Base-by-base conservation (phyloP, 1,139 yeast species). In the Citeromyces hawaiiensis region DNA sequence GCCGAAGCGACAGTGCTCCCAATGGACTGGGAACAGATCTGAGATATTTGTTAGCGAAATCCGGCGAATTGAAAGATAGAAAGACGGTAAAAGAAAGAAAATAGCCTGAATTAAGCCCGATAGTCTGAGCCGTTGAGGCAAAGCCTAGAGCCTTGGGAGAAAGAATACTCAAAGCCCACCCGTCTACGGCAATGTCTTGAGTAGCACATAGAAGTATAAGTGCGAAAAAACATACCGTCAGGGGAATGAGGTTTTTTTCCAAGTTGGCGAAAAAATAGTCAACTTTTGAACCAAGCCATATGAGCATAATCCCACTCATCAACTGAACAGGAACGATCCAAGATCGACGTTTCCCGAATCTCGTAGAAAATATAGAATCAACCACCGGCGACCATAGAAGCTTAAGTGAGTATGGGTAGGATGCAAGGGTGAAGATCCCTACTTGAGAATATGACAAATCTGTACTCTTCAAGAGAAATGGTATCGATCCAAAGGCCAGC, bases 161-260 rank as follows among this genome's bases (percentile, higher is more conserved):
- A 40, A 91, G 64, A 39, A 91, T 75, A 1, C 96, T 91, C 53
- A 91, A 63, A 0, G 97, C 97, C 98, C 98, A 91, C 5, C 98
- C 98, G 60, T 91, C 99, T 13, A 91, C 98, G 1, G 98, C 97
- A 42, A 91, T 91, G 56, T 91, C 99, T 57, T 91, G 98, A 0
- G 99, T 91, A 2, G 98, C 97, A 61, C 96, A 88, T 44, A 91
- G 66, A 44, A 91, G 74, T 36, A 91, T 91, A 43, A 93, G 62
- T 16, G 76, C 47, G 50, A 88, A 83, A 59, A 91, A 91, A 43
- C 75, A 68, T 42, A 56, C 52, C 0, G 72, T 62, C 44, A 86
- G 73, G 9, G 56, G 54, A 4, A 62, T 53, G 44, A 85, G 60
- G 48, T 82, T 73, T 15, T 61, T 51, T 36, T 71, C 66, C 0